phyloP scores from a whole-genome alignment of 352 stramenopile species.

The Phytophthora cryptogea region DNA sequence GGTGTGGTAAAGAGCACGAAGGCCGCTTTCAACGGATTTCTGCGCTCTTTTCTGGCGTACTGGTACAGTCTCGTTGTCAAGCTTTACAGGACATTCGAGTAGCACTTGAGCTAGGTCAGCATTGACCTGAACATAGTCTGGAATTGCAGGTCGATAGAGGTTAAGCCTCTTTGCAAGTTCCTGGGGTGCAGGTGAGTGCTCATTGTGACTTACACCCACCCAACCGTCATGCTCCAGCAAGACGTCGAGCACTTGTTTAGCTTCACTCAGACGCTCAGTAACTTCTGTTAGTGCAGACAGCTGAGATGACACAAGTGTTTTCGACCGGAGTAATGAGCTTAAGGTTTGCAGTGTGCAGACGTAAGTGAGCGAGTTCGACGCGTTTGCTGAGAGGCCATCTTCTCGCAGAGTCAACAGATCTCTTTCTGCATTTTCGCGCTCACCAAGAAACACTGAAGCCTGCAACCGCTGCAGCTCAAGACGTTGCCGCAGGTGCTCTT shows the following conservation, averaged over 20 bases:
- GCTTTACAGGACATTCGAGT: slow-evolving; percentile 42
- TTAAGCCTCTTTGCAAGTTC: slow-evolving; percentile 44
- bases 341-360: slow-evolving; percentile 44
- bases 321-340: slow-evolving; percentile 42
- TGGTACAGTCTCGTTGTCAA: slow-evolving; percentile 21
- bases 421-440: slow-evolving; percentile 27
- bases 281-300: slow-evolving; percentile 16
- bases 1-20: slow-evolving; percentile 51
- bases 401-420: slow-evolving; percentile 35
- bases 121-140: slow-evolving; percentile 57
- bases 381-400: slow-evolving; percentile 22
- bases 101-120: slow-evolving; percentile 52
- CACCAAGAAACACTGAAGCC: slow-evolving; percentile 45
- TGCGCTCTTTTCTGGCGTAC: slow-evolving; percentile 31
- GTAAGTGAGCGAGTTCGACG: slow-evolving; percentile 38
- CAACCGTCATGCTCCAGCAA: slow-evolving; percentile 63
- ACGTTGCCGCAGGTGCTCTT: slow-evolving; percentile 48
- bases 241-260: slow-evolving; percentile 45
- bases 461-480: slow-evolving; percentile 49
- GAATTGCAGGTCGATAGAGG: slow-evolving; percentile 58
- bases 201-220: slow-evolving; percentile 38
- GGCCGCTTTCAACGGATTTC: slow-evolving; percentile 36
- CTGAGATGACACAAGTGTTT: slow-evolving; percentile 27
- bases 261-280: slow-evolving; percentile 36
- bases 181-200: slow-evolving; percentile 5